A percentile compares a stretch with the other conserved stretches of the same genome.
Evolutionary conservation across 2,329 filamentous ascomycete genomes (phyloP).

Genomic region (Pseudogymnoascus sp.): DNA sequence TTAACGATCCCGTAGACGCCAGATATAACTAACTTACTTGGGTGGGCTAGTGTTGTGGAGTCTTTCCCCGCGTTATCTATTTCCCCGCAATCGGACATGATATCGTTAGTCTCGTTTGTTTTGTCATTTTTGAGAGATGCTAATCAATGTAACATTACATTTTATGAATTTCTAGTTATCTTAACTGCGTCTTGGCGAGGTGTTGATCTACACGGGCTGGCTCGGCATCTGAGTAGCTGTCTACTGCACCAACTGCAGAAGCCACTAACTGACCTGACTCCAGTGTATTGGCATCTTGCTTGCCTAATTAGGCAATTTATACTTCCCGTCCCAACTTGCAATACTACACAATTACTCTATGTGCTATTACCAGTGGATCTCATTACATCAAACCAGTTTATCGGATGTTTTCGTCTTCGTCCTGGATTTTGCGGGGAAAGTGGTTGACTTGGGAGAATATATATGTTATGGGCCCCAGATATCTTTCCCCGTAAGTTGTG

Average conservation of each 20-base stretch:
- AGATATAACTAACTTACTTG: not conserved
- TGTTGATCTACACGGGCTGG: not conserved
- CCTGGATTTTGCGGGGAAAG: not conserved
- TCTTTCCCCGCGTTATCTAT: not conserved
- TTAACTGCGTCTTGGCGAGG: not conserved
- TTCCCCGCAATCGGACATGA: not conserved
- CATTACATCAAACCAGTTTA: not conserved
- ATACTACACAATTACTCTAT: not conserved
- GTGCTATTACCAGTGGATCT: not conserved
- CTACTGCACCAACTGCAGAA: not conserved
- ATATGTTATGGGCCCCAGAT: not conserved
- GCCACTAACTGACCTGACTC: not conserved
- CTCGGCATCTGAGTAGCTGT: not conserved
- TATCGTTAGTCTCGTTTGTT: not conserved
- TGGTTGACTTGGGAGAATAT: not conserved
- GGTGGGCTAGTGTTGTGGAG: not conserved
- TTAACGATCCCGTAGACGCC: not conserved
- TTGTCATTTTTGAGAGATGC: not conserved
- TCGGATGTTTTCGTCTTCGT: not conserved
- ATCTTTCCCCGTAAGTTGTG: not conserved
- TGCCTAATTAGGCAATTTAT: conserved; percentile 9
- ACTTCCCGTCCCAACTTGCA: not conserved
- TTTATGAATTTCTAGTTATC: not conserved
- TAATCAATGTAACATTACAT: conserved; percentile 3
- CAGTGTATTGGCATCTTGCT: not conserved